Evolutionary conservation across 768 basidiomycete species (phyloP).

Genomic region (Termitomyces sp.): DNA sequence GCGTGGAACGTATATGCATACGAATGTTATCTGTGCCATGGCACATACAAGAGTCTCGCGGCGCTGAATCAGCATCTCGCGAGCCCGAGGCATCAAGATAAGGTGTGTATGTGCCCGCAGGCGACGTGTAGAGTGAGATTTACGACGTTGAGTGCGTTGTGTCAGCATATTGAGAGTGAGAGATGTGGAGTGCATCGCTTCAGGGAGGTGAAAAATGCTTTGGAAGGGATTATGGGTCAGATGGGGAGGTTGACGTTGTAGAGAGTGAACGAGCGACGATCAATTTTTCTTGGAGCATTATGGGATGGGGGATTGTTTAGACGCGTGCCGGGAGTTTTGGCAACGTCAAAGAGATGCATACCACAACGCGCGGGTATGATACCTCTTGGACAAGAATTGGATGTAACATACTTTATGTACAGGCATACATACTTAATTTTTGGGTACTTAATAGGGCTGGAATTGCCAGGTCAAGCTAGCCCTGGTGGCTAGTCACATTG

Average conservation of each 20-base stretch:
- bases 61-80: conserved; percentile 57
- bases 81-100: conserved; percentile 52
- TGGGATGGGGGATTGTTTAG: background rate
- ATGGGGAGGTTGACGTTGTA: conserved; percentile 19
- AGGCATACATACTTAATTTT: background rate
- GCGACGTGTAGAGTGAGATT: conserved; percentile 37
- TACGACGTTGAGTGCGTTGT: conserved; percentile 48
- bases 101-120: conserved; percentile 50
- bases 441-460: background rate
- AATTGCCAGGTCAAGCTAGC: no score
- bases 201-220: conserved; percentile 28
- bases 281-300: background rate
- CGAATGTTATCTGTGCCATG: conserved; percentile 64
- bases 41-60: conserved; percentile 28
- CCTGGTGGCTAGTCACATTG: background rate
- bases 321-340: background rate
- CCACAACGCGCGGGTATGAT: no score
- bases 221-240: conserved; percentile 27
- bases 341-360: background rate
- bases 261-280: background rate
- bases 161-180: conserved; percentile 63
- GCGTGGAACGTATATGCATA: conserved; percentile 43
- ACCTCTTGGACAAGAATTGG: background rate
- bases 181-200: conserved; percentile 50
- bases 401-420: background rate